These are phyloP conservation scores for Nemania sp. DNA, from an alignment of 2,329 filamentous ascomycete genomes.

Conservation along the genomic window DNA sequence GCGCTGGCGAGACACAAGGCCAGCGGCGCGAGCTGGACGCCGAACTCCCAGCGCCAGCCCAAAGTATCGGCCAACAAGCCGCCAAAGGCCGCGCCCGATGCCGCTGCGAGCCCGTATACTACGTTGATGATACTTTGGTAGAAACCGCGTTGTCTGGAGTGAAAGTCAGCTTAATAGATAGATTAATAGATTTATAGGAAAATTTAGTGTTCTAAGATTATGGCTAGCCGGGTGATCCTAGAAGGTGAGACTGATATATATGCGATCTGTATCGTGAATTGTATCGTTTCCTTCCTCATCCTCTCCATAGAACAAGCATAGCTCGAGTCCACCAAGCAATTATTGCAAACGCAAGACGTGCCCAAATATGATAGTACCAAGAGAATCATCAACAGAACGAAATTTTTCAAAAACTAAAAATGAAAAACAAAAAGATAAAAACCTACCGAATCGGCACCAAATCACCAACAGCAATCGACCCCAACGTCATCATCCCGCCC, in stretches of 20 bases:
- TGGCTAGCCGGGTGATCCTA: too few relatives aligned
- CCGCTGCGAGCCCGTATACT: conserved; percentile 60
- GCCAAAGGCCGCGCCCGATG: conserved; percentile 68
- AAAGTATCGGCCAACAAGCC: conserved; percentile 70
- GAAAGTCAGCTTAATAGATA: background rate
- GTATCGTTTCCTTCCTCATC: too few relatives aligned
- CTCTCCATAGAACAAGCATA: too few relatives aligned
- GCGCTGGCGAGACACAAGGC: conserved; percentile 51
- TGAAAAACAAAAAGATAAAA: background rate
- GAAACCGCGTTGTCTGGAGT: conserved; percentile 57
- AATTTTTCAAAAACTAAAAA: background rate
- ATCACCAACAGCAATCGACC: conserved; percentile 72
- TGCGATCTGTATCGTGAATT: too few relatives aligned
- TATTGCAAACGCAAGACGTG: too few relatives aligned
- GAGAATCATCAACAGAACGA: too few relatives aligned
- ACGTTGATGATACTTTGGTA: conserved; percentile 75
- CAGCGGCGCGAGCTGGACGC: conserved; percentile 60
- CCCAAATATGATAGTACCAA: too few relatives aligned
- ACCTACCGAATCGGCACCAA: conserved; percentile 70
- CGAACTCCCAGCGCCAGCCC: conserved; percentile 76
- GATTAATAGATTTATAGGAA: too few relatives aligned
- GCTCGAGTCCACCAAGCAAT: too few relatives aligned
- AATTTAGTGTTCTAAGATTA: too few relatives aligned
- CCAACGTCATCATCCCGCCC: conserved; percentile 70
- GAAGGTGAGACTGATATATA: too few relatives aligned